Evolutionary conservation across 441 rosid species (phyloP).

Genomic region (Pelargonium citronellum): DNA sequence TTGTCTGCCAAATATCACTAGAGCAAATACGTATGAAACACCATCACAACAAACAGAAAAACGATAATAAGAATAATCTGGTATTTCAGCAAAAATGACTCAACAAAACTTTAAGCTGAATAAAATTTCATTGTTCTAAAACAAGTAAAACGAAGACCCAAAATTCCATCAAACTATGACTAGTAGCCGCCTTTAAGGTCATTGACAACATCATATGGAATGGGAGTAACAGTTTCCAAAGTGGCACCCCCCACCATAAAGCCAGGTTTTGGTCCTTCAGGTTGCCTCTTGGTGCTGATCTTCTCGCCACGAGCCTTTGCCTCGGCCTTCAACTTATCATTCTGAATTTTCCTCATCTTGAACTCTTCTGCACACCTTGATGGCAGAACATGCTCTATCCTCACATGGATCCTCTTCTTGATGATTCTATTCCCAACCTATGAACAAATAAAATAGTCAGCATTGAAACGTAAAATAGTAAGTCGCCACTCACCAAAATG

Average conservation of each 20-base stretch:
- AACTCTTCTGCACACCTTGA: conserved; percentile 23
- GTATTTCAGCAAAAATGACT: not conserved
- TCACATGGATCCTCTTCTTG: conserved; percentile 16
- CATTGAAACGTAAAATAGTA: not conserved
- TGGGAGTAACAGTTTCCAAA: conserved; percentile 23
- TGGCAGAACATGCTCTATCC: conserved; percentile 25
- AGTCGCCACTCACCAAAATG: no score
- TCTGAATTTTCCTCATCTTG: conserved; percentile 22
- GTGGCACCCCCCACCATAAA: conserved; percentile 26
- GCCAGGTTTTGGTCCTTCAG: conserved; percentile 26
- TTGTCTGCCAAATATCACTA: no score
- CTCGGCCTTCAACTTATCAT: conserved; percentile 22
- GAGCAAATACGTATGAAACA: not conserved
- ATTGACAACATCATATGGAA: conserved; percentile 17
- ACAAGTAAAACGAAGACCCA: not conserved
- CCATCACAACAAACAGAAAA: not conserved
- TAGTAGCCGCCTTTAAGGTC: conserved; percentile 25
- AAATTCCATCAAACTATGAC: not conserved
- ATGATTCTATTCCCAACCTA: conserved; percentile 24
- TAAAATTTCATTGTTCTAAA: not conserved
- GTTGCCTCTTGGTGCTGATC: conserved; percentile 25
- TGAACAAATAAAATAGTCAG: not conserved
- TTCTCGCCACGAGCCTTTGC: conserved; percentile 23
- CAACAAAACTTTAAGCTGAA: not conserved
- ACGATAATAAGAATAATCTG: not conserved